A percentile compares a stretch with the other conserved stretches of the same genome.
These are phyloP conservation scores for Gossypium australe DNA, from an alignment of 345 rosid species.

Conservation along the genomic window DNA sequence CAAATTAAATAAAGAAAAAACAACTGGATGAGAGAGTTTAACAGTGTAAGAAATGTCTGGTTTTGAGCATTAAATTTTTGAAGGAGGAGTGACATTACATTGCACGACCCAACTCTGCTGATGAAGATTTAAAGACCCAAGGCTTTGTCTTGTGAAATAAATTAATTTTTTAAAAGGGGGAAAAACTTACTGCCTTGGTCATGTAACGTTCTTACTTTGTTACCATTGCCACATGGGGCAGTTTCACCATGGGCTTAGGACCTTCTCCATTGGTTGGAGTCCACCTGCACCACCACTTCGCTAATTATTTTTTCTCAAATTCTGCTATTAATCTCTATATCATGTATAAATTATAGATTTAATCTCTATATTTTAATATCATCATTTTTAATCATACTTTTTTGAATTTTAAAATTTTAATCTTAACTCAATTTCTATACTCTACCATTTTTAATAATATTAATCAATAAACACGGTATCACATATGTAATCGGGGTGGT, in stretches of 20 bases:
- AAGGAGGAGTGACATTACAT: slow-evolving; percentile 13
- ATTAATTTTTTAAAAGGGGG: background rate
- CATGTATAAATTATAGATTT: background rate
- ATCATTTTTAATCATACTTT: no score
- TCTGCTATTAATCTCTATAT: no score
- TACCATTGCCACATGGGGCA: slow-evolving; percentile 10
- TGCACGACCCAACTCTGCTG: slow-evolving; percentile 10
- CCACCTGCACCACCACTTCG: background rate
- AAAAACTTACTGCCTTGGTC: background rate
- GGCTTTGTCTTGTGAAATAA: slow-evolving; percentile 16
- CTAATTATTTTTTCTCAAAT: background rate
- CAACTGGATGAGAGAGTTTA: slow-evolving; percentile 3
- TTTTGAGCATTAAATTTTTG: slow-evolving; percentile 27
- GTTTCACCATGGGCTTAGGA: background rate
- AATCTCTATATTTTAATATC: background rate
- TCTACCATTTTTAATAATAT: no score
- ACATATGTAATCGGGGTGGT: no score
- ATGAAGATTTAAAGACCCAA: slow-evolving; percentile 11
- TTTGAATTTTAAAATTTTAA: no score
- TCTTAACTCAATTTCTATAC: no score
- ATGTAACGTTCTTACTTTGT: background rate
- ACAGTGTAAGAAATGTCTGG: slow-evolving; percentile 17
- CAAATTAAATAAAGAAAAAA: background rate
- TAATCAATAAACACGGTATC: no score
- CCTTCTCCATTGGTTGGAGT: background rate